These are phyloP conservation scores for Lodderomyces metapsilosis DNA, from an alignment of 1,139 yeast species.

Conservation along the genomic window DNA sequence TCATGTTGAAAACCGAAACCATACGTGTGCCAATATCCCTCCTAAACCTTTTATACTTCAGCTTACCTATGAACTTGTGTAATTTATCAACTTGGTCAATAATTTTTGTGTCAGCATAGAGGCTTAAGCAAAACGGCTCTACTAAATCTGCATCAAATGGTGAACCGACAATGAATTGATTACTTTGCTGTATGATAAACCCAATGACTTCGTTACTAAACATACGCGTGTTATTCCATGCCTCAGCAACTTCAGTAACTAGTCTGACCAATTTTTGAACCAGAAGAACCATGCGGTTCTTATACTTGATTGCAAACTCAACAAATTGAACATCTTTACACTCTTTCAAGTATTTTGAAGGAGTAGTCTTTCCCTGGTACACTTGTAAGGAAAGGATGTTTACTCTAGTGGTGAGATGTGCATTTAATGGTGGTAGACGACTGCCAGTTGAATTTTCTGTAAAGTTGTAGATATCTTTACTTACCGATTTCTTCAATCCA, in stretches of 20 bases:
- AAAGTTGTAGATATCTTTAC: not conserved
- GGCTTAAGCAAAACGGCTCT: slow-evolving; percentile 4
- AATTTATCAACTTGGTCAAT: slow-evolving; percentile 4
- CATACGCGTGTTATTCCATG: slow-evolving; percentile 3
- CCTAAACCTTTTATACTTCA: slow-evolving; percentile 3
- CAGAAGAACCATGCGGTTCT: not conserved
- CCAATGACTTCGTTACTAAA: slow-evolving; percentile 3
- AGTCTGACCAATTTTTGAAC: slow-evolving; percentile 1
- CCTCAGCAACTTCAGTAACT: slow-evolving; percentile 3
- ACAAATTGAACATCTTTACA: not conserved
- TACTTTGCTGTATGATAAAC: slow-evolving; percentile 2
- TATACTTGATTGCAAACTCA: not conserved
- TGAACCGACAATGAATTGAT: slow-evolving; percentile 5
- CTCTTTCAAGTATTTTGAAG: slow-evolving; percentile 1
- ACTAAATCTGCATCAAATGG: slow-evolving; percentile 4
- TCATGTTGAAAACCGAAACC: slow-evolving; percentile 4
- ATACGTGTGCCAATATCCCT: slow-evolving; percentile 6
- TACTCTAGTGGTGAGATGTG: slow-evolving; percentile 1
- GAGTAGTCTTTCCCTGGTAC: not conserved
- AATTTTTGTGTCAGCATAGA: slow-evolving; percentile 7
- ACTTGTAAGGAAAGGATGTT: slow-evolving; percentile 3
- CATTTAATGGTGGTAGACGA: not conserved
- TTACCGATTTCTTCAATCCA: not conserved
- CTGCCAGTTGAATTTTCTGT: not conserved
- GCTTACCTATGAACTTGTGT: not conserved